Conservation (phyloP, 1,139 yeast species). For the Debaryomyces subglobosus region DNA sequence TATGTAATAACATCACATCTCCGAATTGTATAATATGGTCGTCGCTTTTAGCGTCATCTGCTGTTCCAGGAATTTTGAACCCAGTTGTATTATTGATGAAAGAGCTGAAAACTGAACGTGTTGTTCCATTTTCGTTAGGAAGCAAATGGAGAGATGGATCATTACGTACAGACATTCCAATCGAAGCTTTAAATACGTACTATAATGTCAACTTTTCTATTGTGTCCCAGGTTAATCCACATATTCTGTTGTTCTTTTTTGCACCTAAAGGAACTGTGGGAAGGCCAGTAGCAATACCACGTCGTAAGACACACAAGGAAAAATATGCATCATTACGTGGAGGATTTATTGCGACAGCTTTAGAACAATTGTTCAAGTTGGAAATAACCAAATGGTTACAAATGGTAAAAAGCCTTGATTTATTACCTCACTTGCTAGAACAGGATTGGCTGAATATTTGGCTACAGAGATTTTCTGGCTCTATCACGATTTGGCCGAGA, state of each 20-base stretch:
- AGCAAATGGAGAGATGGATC: constrained; percentile 79
- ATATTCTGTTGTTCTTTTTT: constrained; percentile 72
- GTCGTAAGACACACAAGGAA: constrained; percentile 47
- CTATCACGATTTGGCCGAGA: constrained; percentile 78
- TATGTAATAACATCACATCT: constrained; percentile 76
- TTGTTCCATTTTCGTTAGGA: constrained; percentile 73
- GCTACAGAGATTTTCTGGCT: constrained; percentile 74
- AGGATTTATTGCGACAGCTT: constrained; percentile 73
- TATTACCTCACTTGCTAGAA: constrained; percentile 68
- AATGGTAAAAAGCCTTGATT: constrained; percentile 63
- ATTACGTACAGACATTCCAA: constrained; percentile 70
- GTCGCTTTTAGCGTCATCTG: constrained; percentile 73
- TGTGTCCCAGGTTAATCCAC: constrained; percentile 85
- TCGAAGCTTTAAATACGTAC: constrained; percentile 70
- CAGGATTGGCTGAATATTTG: constrained; percentile 84
- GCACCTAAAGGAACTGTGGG: constrained; percentile 86
- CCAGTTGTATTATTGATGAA: constrained; percentile 84
- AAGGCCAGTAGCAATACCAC: constrained; percentile 63
- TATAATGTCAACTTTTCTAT: constrained; percentile 76
- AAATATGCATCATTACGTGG: constrained; percentile 61
- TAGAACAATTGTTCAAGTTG: constrained; percentile 69
- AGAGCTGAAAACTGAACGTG: constrained; percentile 39
- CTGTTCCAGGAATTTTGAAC: constrained; percentile 82
- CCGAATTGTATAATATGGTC: constrained; percentile 88
- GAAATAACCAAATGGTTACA: constrained; percentile 79